These are phyloP conservation scores for Colletotrichum karsti DNA, from an alignment of 2,329 filamentous ascomycete species.

Conservation along the genomic window DNA sequence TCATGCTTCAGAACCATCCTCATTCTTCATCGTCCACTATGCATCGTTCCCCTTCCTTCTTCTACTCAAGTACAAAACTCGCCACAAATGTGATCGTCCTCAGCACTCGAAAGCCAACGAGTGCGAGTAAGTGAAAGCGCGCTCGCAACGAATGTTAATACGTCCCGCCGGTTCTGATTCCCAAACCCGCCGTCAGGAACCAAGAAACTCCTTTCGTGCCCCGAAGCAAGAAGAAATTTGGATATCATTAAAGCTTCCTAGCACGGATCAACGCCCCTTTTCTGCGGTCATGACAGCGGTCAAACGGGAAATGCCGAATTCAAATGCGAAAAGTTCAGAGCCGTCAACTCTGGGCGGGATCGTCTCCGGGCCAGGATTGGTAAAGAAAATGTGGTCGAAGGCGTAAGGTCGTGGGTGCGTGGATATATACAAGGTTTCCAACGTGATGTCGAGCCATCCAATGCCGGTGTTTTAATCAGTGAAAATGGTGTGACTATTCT, in stretches of 20 bases:
- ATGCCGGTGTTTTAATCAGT: slow-evolving; percentile 45
- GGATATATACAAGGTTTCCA: slow-evolving; percentile 28
- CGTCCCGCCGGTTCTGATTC: slow-evolving; percentile 3
- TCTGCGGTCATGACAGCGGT: not conserved
- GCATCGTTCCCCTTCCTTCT: not conserved
- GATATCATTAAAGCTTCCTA: slow-evolving; percentile 31
- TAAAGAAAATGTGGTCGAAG: slow-evolving; percentile 10
- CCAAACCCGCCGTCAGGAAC: slow-evolving; percentile 20
- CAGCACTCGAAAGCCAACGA: slow-evolving; percentile 7
- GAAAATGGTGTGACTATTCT: slow-evolving; percentile 88
- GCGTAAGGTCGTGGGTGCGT: slow-evolving; percentile 23
- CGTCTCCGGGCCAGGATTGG: not conserved
- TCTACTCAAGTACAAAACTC: not conserved
- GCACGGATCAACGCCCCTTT: slow-evolving; percentile 3
- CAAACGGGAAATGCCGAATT: slow-evolving; percentile 6
- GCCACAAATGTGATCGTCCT: slow-evolving; percentile 13
- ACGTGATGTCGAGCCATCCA: not conserved
- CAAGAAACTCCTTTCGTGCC: slow-evolving; percentile 22
- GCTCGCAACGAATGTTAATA: slow-evolving; percentile 15
- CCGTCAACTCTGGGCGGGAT: not conserved
- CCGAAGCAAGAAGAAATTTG: slow-evolving; percentile 25
- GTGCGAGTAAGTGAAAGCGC: not conserved
- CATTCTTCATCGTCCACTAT: slow-evolving; percentile 5
- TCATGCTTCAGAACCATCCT: not conserved
- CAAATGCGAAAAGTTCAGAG: slow-evolving; percentile 13